These are phyloP conservation scores for Rhododendron ovatum DNA, from an alignment of 148 eudicot species.

Conservation along the genomic window DNA sequence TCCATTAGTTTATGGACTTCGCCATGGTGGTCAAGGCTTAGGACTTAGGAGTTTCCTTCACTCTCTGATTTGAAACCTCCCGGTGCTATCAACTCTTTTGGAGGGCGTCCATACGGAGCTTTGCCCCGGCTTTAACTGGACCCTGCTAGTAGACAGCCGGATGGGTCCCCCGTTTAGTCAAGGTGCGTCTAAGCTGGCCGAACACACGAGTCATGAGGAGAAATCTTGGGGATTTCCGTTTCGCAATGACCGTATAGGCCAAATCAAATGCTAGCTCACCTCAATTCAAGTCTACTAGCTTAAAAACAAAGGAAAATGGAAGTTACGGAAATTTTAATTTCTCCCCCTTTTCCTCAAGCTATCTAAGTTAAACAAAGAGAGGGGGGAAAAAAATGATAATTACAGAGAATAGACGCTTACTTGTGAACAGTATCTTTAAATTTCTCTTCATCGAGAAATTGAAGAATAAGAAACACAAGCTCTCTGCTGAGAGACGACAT, in stretches of 20 bases:
- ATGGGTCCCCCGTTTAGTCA: not conserved
- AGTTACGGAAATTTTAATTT: not conserved
- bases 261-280: not conserved
- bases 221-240: not conserved
- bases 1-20: not conserved
- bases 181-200: not conserved
- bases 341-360: not conserved
- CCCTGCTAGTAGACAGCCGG: not conserved
- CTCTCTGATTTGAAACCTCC: not conserved
- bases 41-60: not conserved
- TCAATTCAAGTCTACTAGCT: not conserved
- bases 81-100: not conserved
- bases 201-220: not conserved
- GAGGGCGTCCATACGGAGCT: not conserved
- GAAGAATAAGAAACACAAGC: conserved; percentile 83
- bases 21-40: not conserved
- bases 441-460: conserved; percentile 96
- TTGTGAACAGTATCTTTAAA: conserved; percentile 80
- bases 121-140: not conserved
- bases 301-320: not conserved
- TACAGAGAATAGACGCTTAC: conserved; percentile 26
- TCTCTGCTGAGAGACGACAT: conserved; percentile 93
- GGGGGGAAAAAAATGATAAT: not conserved
- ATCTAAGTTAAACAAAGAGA: not conserved
- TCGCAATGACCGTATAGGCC: not conserved